Percentiles rank a stretch among this genome's conserved stretches.
These are phyloP conservation scores for Myochromella boudieri DNA, from an alignment of 768 basidiomycete genomes.

Conservation along the genomic window DNA sequence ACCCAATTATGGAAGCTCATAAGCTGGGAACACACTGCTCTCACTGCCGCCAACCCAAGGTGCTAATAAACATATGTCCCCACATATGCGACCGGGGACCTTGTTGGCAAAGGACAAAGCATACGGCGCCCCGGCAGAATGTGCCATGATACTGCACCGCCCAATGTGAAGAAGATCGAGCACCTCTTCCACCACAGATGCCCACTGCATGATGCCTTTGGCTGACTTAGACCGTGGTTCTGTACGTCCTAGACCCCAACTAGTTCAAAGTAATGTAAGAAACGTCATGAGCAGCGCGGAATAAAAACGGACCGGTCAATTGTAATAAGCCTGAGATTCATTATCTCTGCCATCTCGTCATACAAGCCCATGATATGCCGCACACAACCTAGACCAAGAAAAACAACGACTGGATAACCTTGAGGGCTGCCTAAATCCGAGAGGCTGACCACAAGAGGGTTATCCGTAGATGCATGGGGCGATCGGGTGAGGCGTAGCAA, in stretches of 20 bases:
- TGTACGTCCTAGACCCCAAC: conserved; percentile 93
- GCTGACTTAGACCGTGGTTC: conserved; percentile 66
- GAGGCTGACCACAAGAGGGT: conserved; percentile 83
- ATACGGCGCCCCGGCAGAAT: conserved; percentile 95
- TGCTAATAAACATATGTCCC: conserved; percentile 85
- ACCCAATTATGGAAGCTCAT: conserved; percentile 1
- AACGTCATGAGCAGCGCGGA: conserved; percentile 6
- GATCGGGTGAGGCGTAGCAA: conserved; percentile 75
- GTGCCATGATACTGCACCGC: conserved; percentile 88
- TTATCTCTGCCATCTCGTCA: conserved; percentile 91
- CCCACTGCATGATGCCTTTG: conserved; percentile 89
- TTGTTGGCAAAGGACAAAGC: conserved; percentile 85
- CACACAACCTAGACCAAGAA: conserved; percentile 92
- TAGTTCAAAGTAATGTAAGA: conserved; percentile 26
- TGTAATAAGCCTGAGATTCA: conserved; percentile 87
- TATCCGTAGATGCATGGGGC: conserved; percentile 74
- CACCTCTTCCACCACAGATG: conserved; percentile 86
- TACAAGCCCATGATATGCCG: conserved; percentile 93
- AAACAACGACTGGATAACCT: conserved; percentile 89
- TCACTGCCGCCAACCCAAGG: conserved; percentile 97
- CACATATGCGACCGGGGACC: conserved; percentile 71
- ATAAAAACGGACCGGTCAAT: conserved; percentile 72
- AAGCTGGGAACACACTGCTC: conserved; percentile 56
- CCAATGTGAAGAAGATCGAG: conserved; percentile 76
- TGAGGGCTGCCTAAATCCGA: conserved; percentile 86